Evolutionary conservation across 2,329 filamentous ascomycete species (phyloP), one percentile per base, ranked within the genome.

Genomic region (Pseudopithomyces maydicus): DNA sequence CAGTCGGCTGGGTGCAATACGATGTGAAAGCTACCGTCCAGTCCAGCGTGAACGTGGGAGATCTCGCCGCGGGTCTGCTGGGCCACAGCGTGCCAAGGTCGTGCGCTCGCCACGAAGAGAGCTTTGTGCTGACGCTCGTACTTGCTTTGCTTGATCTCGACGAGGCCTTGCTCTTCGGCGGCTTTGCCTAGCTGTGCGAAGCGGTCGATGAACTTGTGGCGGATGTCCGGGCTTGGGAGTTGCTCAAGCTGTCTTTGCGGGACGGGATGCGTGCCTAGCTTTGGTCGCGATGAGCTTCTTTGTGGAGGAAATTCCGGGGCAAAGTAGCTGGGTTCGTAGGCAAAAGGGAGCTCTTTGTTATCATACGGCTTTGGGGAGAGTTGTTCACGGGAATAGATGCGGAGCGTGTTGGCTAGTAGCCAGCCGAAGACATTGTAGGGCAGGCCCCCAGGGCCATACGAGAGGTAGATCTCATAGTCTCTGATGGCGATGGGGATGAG

Each of bases 361-460:
- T 58, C 35, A 50, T 71, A 74, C 1, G 73, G 71, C 8, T 64
- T 57, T 0, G 74, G 68, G 5, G 66, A 68, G 5, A 71, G 59
- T 2, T 67, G 67, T 59, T 80, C 79, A 29, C 63, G 58, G 6
- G 72, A 71, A 17, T 80, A 19, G 2, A 69, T 59, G 53, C 73
- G 73, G n/a, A 76, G 50, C 5, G 63, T 14, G 8, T 55, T 58
- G 39, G 69, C 60, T 2, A 75, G 19, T 0, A 78, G 66, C 77
- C 77, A 82, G 32, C 80, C 80, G 19, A 69, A 32, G 26, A 75
- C 26, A 54, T 80, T 79, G 63, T 79, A 70, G 0, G 80, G 79
- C 0, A 80, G 55, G 15, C 80, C 80, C 55, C 80, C 79, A 3
- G 71, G 74, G 14, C 80, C 80, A 32, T 82, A 73, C 1, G 76